Evolutionary conservation across 208 protist species (phyloP), one percentile per base, ranked within the genome.

Genomic region (Leishmania martiniquensis): DNA sequence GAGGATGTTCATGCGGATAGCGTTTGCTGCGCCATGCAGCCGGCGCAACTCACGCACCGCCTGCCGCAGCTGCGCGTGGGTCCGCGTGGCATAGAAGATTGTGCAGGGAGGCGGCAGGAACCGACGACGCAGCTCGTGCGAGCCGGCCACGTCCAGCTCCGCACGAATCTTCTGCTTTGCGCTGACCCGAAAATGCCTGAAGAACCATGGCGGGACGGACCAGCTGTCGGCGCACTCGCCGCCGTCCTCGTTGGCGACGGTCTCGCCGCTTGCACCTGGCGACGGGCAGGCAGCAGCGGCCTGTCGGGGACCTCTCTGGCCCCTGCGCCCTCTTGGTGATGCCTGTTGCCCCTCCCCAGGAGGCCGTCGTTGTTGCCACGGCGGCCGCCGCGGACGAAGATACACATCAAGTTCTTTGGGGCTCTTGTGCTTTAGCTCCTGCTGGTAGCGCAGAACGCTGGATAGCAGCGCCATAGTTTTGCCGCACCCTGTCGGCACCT

Each of bases 381-480:
- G 71, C 32, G 92, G 81, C 39, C 83, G 84, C 1, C 99, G 89
- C 78, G 98, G 90, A 6, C 74, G 60, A 4, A 99, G 81, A n/a
- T 97, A 90, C 78, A 96, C 87, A 47, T 95, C 77, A 54, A 99
- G 83, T 87, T 99, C 98, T 25, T 89, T 83, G 54, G 98, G 95
- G 12, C 98, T 99, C 73, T 97, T 94, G 25, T 89, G 80, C 82
- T 98, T 98, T 62, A 99, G 86, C 34, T 97, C 68, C 44, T 87
- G 76, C 70, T 90, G 89, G 62, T 90, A 96, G 32, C 76, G 71
- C 34, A 99, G 85, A 6, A 97, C 83, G 12, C 92, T 87, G 25
- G 95, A 98, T 1, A 99, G 89, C 39, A 99, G 83, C 44, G 92
- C 97, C 55, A 99, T 78, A 20, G 98, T 99, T 88, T 99, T 99